phyloP scores from a whole-genome alignment of 495 filamentous ascomycete species.

The Hypoxylon cercidicola region DNA sequence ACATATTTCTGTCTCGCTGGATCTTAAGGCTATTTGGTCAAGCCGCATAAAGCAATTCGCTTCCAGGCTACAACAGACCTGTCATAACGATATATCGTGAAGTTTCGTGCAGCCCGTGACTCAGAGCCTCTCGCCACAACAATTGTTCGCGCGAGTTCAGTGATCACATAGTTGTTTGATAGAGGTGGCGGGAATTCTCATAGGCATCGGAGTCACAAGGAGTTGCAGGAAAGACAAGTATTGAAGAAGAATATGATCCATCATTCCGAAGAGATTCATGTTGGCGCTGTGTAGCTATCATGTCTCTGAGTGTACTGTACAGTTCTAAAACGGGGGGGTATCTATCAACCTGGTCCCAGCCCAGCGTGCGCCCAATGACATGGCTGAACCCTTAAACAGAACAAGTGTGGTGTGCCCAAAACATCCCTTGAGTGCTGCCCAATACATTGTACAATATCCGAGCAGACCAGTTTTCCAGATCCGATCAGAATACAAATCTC shows the following conservation, averaged over 20 bases:
- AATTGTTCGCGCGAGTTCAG: not conserved
- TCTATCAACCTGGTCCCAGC: conserved; percentile 61
- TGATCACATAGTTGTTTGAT: not conserved
- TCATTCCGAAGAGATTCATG: conserved; percentile 47
- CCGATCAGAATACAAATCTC: conserved; percentile 46
- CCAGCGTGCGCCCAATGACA: conserved; percentile 51
- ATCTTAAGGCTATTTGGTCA: conserved; percentile 23
- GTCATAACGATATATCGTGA: conserved; percentile 28
- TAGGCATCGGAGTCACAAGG: not conserved
- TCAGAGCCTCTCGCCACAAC: not conserved
- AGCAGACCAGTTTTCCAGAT: conserved; percentile 36
- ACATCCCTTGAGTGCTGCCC: conserved; percentile 40
- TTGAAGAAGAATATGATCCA: conserved; percentile 42
- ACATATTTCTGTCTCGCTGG: conserved; percentile 10
- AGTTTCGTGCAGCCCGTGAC: not conserved
- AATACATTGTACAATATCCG: conserved; percentile 48
- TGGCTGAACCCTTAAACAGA: conserved; percentile 47
- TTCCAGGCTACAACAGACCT: conserved; percentile 30
- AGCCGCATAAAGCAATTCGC: not conserved
- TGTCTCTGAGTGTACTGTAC: conserved; percentile 57
- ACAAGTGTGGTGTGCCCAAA: conserved; percentile 41
- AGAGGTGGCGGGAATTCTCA: too few species aligned
- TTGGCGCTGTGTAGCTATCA: conserved; percentile 56
- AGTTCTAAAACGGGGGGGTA: conserved; percentile 59
- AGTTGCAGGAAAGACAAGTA: not conserved